These are phyloP conservation scores for Hansenula sp. DNA, from an alignment of 1,139 yeast genomes.

Conservation along the genomic window DNA sequence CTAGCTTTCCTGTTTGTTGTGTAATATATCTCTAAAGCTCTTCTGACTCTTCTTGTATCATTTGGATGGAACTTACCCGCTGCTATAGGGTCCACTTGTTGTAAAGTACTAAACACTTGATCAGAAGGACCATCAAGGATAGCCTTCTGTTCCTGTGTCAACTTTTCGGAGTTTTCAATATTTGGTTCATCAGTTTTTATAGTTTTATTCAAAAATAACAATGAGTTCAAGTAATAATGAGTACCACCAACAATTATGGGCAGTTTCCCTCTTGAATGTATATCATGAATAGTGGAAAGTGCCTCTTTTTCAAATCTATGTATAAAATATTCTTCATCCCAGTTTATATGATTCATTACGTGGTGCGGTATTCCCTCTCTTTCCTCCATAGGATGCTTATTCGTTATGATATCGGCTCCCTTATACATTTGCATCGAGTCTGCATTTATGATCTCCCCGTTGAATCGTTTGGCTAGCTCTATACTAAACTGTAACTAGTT, in stretches of 20 bases:
- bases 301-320: constrained; percentile 81
- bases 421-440: constrained; percentile 95
- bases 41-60: constrained; percentile 68
- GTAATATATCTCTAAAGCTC: constrained; percentile 79
- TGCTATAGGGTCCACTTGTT: constrained; percentile 60
- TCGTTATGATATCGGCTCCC: constrained; percentile 73
- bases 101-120: constrained; percentile 42
- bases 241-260: constrained; percentile 97
- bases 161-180: constrained; percentile 18
- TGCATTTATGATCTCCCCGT: constrained; percentile 91
- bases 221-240: constrained; percentile 81
- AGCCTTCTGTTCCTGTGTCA: constrained; percentile 37
- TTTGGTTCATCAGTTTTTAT: constrained; percentile 17
- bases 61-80: constrained; percentile 89
- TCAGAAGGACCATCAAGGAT: constrained; percentile 54
- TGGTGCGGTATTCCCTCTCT: constrained; percentile 76
- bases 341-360: constrained; percentile 75
- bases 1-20: constrained; percentile 68
- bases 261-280: constrained; percentile 63
- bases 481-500: constrained; percentile 46
- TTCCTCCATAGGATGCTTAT: constrained; percentile 83
- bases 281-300: constrained; percentile 42
- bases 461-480: constrained; percentile 68
- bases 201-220: constrained; percentile 68
- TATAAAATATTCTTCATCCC: constrained; percentile 82